Evolutionary conservation across 2,329 filamentous ascomycete genomes (phyloP).

Genomic region (Sclerotinia minor): DNA sequence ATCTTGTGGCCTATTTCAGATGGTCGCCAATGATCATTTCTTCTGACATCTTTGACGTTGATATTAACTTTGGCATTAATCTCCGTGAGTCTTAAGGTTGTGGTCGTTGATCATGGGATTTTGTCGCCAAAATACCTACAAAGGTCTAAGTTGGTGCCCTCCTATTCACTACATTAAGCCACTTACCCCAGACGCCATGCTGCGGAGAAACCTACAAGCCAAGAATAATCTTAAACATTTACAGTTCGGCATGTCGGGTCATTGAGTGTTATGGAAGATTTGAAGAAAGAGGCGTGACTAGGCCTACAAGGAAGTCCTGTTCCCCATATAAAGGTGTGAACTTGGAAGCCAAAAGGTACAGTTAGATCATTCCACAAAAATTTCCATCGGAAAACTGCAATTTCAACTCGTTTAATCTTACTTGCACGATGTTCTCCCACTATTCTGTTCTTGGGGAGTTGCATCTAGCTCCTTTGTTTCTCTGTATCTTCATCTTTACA

Average conservation of each 20-base stretch:
- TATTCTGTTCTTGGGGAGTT: background rate
- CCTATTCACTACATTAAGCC: slow-evolving; percentile 1
- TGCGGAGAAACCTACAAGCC: slow-evolving; percentile 3
- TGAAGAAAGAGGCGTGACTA: background rate
- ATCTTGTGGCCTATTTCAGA: slow-evolving; percentile 13
- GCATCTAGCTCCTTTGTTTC: background rate
- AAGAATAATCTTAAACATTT: background rate
- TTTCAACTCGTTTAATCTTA: background rate
- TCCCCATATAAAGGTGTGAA: slow-evolving; percentile 9
- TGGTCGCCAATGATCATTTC: slow-evolving; percentile 2
- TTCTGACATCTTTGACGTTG: background rate
- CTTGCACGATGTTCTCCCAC: background rate
- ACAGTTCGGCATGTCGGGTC: slow-evolving; percentile 12
- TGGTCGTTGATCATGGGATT: slow-evolving; percentile 13
- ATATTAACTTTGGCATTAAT: slow-evolving; percentile 7
- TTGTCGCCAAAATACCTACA: slow-evolving; percentile 1
- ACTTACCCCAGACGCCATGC: slow-evolving; percentile 16
- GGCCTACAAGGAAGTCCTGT: too few relatives aligned
- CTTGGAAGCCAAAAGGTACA: background rate
- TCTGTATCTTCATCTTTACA: slow-evolving; percentile 1
- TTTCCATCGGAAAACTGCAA: background rate
- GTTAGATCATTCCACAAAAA: background rate
- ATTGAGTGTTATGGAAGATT: slow-evolving; percentile 8
- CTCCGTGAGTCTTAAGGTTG: background rate
- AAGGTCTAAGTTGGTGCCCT: background rate